Base-by-base conservation (phyloP, 2,329 filamentous ascomycete species). In the Hysterium pulicare region DNA sequence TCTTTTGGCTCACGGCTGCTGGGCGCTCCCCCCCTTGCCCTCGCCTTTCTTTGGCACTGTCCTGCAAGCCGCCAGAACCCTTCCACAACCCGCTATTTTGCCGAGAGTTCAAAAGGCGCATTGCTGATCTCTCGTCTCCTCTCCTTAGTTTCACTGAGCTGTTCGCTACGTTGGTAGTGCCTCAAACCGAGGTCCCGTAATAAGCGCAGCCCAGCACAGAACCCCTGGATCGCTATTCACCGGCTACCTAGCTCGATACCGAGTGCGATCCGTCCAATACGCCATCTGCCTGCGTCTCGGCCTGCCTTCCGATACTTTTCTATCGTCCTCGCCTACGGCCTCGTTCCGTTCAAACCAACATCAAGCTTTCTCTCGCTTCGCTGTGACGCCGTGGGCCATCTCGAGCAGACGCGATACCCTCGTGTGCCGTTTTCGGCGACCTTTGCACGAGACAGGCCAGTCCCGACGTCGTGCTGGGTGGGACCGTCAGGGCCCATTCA, bases 401-500 rank as follows among this genome's bases (percentile, higher is more conserved):
- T 32, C 13, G 23, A 41, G 38, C 31, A 39, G 41, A 35, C 35
- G 37, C 37, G 24, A 31, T 33, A 41, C 49, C 33, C 39, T 32
- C 30, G 26, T n/a, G 32, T 38, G 45, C 48, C 45, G 45, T 40
- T 38, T 31, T 37, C 33, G 22, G 44, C 4, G 19, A 22, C 15
- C 19, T n/a, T 22, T 21, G 24, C 34, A 37, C 37, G n/a, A 39
- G 21, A 24, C 37, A 31, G 37, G 16, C n/a, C 37, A 28, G 37
- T 39, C 37, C n/a, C n/a, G 17, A 20, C 32, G 19, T 34, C 35
- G 35, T 41, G 38, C 38, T 49, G 50, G 49, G 49, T 54, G 50
- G 57, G 54, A 55, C 51, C 51, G 37, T 31, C 44, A 42, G 40
- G 49, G 55, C 45, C 51, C 45, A 55, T 42, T 50, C 52, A 55